Base-by-base conservation (phyloP, 106 monocot genomes). In the Iris macrosiphon region DNA sequence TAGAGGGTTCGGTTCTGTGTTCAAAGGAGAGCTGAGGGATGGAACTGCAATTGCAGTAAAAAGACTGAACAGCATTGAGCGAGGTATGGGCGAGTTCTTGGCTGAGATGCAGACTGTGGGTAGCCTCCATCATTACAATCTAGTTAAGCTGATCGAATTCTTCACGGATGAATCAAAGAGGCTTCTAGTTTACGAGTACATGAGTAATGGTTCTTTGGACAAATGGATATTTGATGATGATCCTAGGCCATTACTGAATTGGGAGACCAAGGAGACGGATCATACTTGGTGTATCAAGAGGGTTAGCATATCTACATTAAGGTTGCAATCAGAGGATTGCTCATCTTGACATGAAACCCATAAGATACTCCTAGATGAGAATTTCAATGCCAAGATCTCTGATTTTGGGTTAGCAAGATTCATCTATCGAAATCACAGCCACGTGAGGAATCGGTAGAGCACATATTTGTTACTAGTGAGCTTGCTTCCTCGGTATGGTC, bases 1-100 rank as follows among this genome's bases (percentile, higher is more conserved):
- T 57, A 81, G 87, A 26, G 81, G 87, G 20, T 81, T 87, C 61
- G 87, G 81, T 2, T 71, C 81, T 35, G 87, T 87, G 9, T 87
- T 67, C 31, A 68, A 85, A 14, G 79, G 84, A 45, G 49, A 19
- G 23, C 68, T 85, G 22, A 12, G 0, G 1, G 70, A 61, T 56
- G 73, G 65, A 10, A 21, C 39, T 2, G 75, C 29, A 26, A 57
- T 85, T 28, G 84, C 75, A 30, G 75, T 85, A 2, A 85, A 85
- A 45, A 53, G 72, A 17, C 47, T 79, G 38, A 59, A 59, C 22
- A 53, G 57, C 24, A 44, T 72, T 32, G 41, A 44, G 0, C 75
- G 67, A 16, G 78, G 84, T 6, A 75, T 75, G 25, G 61, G 45
- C 23, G 69, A 72, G 45, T 72, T 72, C 25, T 48, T 64, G 15